Conservation (phyloP, 2,329 filamentous ascomycete species). For the Byssoonygena ceratinophila region DNA sequence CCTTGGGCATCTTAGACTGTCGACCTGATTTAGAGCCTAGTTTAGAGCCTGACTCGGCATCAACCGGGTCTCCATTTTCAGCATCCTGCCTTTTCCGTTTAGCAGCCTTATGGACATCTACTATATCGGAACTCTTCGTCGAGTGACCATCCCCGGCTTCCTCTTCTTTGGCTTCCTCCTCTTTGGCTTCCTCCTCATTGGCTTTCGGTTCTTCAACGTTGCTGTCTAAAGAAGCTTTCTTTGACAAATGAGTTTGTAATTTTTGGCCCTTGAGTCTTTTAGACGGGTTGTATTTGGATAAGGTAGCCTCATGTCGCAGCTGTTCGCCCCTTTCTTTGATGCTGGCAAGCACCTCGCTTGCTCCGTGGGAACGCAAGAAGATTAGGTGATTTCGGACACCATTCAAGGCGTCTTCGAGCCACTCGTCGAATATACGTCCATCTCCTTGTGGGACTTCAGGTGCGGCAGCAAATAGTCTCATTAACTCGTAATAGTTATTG, state of each 20-base stretch:
- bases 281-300: constrained; percentile 33
- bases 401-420: constrained; percentile 40
- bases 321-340: constrained; percentile 23
- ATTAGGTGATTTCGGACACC: constrained; percentile 37
- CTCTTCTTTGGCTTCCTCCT: neutral
- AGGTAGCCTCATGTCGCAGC: constrained; percentile 28
- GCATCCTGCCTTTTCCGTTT: constrained; percentile 19
- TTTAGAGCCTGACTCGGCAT: constrained; percentile 15
- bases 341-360: constrained; percentile 25
- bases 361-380: constrained; percentile 25
- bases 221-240: neutral
- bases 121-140: neutral
- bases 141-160: neutral
- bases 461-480: constrained; percentile 44
- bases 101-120: constrained; percentile 1
- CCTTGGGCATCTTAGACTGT: constrained; percentile 4
- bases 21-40: constrained; percentile 9
- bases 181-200: neutral
- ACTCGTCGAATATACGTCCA: constrained; percentile 44
- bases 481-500: constrained; percentile 39
- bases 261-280: constrained; percentile 24
- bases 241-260: constrained; percentile 18
- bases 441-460: constrained; percentile 32
- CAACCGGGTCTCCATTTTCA: constrained; percentile 13
- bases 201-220: neutral